Evolutionary conservation across 345 rosid species (phyloP).

Genomic region (Camelina laxa): DNA sequence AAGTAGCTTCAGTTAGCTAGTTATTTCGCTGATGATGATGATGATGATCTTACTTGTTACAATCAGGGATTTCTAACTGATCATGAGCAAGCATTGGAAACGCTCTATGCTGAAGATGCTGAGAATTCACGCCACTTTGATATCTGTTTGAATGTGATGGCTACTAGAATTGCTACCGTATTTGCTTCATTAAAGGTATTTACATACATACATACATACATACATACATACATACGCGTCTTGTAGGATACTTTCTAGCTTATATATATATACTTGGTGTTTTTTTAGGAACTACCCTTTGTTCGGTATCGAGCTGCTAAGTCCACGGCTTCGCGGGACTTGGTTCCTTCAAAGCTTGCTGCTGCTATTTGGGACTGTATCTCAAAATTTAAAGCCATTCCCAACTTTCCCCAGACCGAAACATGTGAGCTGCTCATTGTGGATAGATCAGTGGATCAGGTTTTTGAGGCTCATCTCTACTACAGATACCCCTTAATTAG

Average conservation of each 20-base stretch:
- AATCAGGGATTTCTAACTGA: slow-evolving; percentile 89
- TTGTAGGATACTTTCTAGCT: too few species aligned
- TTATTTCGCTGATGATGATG: neutral
- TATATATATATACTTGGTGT: neutral
- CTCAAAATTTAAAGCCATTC: slow-evolving; percentile 71
- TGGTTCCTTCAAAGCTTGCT: slow-evolving; percentile 77
- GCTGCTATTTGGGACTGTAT: slow-evolving; percentile 64
- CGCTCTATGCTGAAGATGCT: slow-evolving; percentile 63
- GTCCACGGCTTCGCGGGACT: slow-evolving; percentile 56
- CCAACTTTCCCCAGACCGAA: slow-evolving; percentile 83
- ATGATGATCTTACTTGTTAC: slow-evolving; percentile 20
- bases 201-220: too few species aligned
- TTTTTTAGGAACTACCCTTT: slow-evolving; percentile 73
- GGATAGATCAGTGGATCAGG: slow-evolving; percentile 96
- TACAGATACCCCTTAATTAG: neutral
- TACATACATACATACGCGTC: too few species aligned
- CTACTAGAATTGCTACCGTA: slow-evolving; percentile 84
- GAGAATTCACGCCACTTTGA: slow-evolving; percentile 66
- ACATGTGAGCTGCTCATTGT: slow-evolving; percentile 89
- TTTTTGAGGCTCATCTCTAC: slow-evolving; percentile 40
- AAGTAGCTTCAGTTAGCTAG: too few species aligned
- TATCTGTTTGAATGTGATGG: slow-evolving; percentile 75
- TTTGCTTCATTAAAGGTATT: slow-evolving; percentile 87
- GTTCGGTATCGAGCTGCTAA: slow-evolving; percentile 75
- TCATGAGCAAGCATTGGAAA: slow-evolving; percentile 75